Base-by-base conservation (phyloP, 768 basidiomycete genomes). In the Auricularia cornea region DNA sequence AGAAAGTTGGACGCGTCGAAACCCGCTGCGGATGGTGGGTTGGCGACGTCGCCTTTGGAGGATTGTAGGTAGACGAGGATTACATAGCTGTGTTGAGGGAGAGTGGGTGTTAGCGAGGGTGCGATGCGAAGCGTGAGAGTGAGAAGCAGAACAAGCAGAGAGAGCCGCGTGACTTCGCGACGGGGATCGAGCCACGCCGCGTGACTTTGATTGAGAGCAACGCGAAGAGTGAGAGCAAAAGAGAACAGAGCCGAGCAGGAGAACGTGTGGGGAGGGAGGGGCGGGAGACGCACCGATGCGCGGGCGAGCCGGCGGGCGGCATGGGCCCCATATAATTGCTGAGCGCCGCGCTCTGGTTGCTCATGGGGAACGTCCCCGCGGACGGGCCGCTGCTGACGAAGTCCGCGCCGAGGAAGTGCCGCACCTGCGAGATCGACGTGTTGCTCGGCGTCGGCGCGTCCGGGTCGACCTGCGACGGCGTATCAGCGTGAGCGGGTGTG, bases 351-450 rank as follows among this genome's bases (percentile, higher is more conserved):
- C 26, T 63, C 3, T 59, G 62, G 57, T 59, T 63, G 14, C 8
- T 54, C n/a, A 62, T 35, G 18, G 59, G 56, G 20, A n/a, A 63
- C 30, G 33, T 31, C 23, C 62, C 62, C 16, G 57, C 35, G 10
- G 40, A 40, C 12, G 28, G 30, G 6, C 31, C 48, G 28, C 26
- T 44, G 20, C 35, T 44, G 30, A 63, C 29, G 38, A 59, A 63
- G 38, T 63, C 62, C 28, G 56, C 33, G 23, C 3, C 56, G 29
- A 63, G 35, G 57, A 63, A 60, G 48, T 63, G 62, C 31, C 62
- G 40, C 40, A 40, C n/a, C 29, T 59, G 20, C n/a, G 23, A 33
- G 23, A 44, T 26, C 59, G 8, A 31, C 3, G 31, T 31, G 28
- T 63, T 38, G 31, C 20, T 16, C 8, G 62, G 62, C 20, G n/a